Percentiles rank a stretch among this genome's conserved stretches.
These are phyloP conservation scores for Lyophyllum decastes DNA, from an alignment of 768 basidiomycete genomes.

Conservation along the genomic window DNA sequence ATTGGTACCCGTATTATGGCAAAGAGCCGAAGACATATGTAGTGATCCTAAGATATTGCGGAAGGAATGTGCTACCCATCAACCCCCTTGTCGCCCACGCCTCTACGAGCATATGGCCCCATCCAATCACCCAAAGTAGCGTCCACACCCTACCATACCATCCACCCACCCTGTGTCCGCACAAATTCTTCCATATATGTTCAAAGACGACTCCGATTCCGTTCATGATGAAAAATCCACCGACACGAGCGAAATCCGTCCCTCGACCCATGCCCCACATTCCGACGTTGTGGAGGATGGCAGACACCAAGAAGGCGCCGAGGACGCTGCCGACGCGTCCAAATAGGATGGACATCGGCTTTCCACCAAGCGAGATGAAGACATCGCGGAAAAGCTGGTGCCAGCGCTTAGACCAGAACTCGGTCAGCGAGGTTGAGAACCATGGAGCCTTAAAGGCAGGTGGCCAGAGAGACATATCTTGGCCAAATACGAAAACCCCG, in stretches of 20 bases:
- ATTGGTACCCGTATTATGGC: not conserved
- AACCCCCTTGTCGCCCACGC: constrained; percentile 48
- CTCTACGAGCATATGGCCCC: constrained; percentile 51
- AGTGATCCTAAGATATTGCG: constrained; percentile 34
- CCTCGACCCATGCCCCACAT: constrained; percentile 61
- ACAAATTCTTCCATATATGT: constrained; percentile 40
- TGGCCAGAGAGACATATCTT: constrained; percentile 59
- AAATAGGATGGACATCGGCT: constrained; percentile 40
- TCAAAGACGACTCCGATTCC: constrained; percentile 56
- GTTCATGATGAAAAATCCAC: constrained; percentile 59
- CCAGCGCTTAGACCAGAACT: constrained; percentile 69
- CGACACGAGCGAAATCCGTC: constrained; percentile 40
- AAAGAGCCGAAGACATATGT: constrained; percentile 24
- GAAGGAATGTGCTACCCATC: constrained; percentile 39
- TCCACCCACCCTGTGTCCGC: constrained; percentile 51
- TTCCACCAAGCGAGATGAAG: constrained; percentile 54
- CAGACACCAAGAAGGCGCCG: constrained; percentile 62
- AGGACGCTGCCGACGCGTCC: constrained; percentile 53
- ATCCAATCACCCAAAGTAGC: constrained; percentile 43
- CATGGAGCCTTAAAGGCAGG: constrained; percentile 63
- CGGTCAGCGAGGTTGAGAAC: constrained; percentile 54
- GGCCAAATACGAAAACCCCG: constrained; percentile 46
- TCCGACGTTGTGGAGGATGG: constrained; percentile 58
- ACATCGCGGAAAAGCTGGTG: constrained; percentile 65
- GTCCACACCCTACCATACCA: constrained; percentile 54